phyloP scores from a whole-genome alignment of 805 yeast species.

The Myxozyma vanderwaltii region DNA sequence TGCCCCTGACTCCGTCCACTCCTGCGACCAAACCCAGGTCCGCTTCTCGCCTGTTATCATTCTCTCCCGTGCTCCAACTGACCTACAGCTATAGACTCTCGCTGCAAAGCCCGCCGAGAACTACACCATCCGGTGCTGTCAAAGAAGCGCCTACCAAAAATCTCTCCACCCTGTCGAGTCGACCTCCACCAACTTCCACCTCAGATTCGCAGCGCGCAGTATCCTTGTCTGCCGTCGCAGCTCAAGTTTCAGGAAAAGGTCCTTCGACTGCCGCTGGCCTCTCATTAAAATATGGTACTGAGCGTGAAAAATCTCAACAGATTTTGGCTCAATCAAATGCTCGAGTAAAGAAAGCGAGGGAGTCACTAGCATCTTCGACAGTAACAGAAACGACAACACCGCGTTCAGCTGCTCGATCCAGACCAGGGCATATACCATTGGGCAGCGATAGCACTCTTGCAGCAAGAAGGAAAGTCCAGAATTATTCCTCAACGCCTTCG shows the following conservation, averaged over 20 bases:
- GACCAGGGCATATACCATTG: not conserved
- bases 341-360: slow-evolving; percentile 15
- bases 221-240: no score
- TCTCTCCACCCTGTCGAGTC: no score
- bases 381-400: not conserved
- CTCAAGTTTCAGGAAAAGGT: not conserved
- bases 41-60: no score
- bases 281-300: not conserved
- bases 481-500: not conserved
- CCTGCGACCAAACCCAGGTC: no score
- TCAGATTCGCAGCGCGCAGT: no score
- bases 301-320: slow-evolving; percentile 9
- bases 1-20: not conserved
- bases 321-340: slow-evolving; percentile 18
- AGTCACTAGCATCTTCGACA: slow-evolving; percentile 16
- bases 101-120: no score
- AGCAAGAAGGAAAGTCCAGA: not conserved
- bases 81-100: no score
- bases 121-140: no score
- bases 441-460: not conserved
- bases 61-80: no score
- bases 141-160: no score
- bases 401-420: not conserved
- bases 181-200: no score
- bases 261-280: not conserved